Evolutionary conservation across 768 basidiomycete species (phyloP).

Genomic region (Leucosporidium yakuticum): DNA sequence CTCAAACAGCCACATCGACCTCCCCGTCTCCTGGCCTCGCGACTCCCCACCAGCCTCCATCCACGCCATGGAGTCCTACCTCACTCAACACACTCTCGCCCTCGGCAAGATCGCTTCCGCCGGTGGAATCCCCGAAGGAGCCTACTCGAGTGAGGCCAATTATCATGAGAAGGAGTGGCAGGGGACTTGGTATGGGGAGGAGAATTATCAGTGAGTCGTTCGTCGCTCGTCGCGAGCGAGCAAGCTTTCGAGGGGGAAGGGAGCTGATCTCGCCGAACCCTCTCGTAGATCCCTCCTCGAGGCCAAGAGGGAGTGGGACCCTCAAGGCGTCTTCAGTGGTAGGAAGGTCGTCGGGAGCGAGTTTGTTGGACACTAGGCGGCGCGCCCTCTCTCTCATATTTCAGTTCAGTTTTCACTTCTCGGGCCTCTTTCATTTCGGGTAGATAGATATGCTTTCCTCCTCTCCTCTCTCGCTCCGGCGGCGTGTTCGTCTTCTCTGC

Average conservation of each 20-base stretch:
- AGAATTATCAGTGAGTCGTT: conserved; percentile 5
- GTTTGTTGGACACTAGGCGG: conserved; percentile 4
- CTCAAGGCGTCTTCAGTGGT: conserved; percentile 7
- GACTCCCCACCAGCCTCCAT: background rate
- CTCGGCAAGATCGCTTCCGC: conserved; percentile 10
- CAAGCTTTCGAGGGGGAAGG: background rate
- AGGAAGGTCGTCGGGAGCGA: conserved; percentile 8
- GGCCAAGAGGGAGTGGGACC: conserved; percentile 17
- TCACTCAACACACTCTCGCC: conserved; percentile 8
- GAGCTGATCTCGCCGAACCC: too few species aligned
- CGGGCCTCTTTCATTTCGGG: too few species aligned
- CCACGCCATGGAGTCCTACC: conserved; percentile 2
- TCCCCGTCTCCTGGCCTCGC: conserved; percentile 6
- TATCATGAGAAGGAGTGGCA: conserved; percentile 12
- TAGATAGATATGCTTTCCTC: too few species aligned
- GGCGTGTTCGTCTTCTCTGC: too few species aligned
- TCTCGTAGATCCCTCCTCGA: background rate
- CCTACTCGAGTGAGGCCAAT: conserved; percentile 10
- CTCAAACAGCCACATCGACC: conserved; percentile 10
- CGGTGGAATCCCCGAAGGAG: background rate
- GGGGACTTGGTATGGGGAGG: conserved; percentile 7
- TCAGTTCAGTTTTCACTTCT: too few species aligned
- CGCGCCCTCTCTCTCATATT: too few species aligned
- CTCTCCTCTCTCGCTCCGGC: too few species aligned
- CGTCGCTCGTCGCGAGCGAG: too few species aligned